Evolutionary conservation across 305 asterid genomes (phyloP), one percentile per base, ranked within the genome.

Genomic region (Fraxinus albicans): DNA sequence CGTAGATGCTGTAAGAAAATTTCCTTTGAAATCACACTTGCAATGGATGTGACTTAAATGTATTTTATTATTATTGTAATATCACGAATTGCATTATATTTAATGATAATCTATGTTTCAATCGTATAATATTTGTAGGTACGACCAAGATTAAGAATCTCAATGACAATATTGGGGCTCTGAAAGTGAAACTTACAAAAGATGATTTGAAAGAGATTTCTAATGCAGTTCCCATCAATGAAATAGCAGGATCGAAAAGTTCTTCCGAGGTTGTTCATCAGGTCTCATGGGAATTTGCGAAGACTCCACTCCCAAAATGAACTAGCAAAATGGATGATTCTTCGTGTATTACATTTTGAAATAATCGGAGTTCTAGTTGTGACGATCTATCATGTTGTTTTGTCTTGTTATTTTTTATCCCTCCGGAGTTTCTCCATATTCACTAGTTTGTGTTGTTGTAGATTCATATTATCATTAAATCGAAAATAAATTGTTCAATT

Each of bases 191-290:
- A 12, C 55, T 44, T 13, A 44, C 55, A 44, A 44, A 44, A 44
- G 5, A 13, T 44, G n/a, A 44, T 44, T 12, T 44, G 55, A 79
- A 84, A 79, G 89, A 87, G 84, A 55, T 90, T 15, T 67, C 65
- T 7, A 88, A 85, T 53, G 91, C 89, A 50, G 91, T 91, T 76
- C 86, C 90, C 15, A 35, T 76, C 4, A 82, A 83, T 35, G 90
- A 86, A 79, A 89, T 91, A 81, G 93, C 88, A 4, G 93, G 91
- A 69, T 83, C 83, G 31, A 81, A 25, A 27, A 63, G 79, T 50
- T 38, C 34, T 44, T 44, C 55, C 21, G 90, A 85, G 10, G 76
- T 67, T 50, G 72, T 87, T 36, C 77, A 77, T 38, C 69, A 31
- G 5, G 75, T 87, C 40, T 72, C 92, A 8, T 90, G 86, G 85